Evolutionary conservation across 306 rosid species (phyloP).

Genomic region (Elaeagnus macrophylla): DNA sequence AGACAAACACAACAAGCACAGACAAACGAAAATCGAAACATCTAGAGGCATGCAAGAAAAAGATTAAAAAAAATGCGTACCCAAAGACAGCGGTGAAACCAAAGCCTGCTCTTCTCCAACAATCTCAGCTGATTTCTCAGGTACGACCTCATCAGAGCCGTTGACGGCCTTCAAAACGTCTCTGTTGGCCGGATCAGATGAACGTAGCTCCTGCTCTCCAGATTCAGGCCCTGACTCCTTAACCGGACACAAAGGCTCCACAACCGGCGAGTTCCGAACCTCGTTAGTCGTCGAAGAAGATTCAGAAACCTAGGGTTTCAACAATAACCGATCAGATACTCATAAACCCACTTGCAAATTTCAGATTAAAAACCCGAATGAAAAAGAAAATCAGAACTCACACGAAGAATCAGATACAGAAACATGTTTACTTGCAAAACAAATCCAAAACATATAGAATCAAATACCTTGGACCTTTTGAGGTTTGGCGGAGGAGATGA

Average conservation of each 20-base stretch:
- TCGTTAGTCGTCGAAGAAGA: conserved; percentile 54
- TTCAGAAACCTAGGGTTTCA: conserved; percentile 52
- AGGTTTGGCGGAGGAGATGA: conserved; percentile 56
- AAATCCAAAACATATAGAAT: background rate
- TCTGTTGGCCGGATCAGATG: conserved; percentile 64
- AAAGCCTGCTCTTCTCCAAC: conserved; percentile 40
- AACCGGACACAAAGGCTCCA: conserved; percentile 40
- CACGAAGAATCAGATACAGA: conserved; percentile 3
- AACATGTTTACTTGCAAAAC: background rate
- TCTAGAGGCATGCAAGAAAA: background rate
- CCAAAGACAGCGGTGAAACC: conserved; percentile 48
- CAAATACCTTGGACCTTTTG: conserved; percentile 74
- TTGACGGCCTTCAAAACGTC: conserved; percentile 43
- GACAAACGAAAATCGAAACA: background rate
- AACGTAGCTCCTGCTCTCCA: conserved; percentile 39
- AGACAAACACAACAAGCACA: conserved; percentile 4
- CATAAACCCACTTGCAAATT: conserved; percentile 17
- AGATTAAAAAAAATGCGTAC: conserved; percentile 24
- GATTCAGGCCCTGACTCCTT: conserved; percentile 57
- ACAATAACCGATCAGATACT: conserved; percentile 16
- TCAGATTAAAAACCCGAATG: background rate
- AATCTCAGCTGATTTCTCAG: conserved; percentile 38
- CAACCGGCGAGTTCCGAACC: conserved; percentile 31
- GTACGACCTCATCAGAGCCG: conserved; percentile 35
- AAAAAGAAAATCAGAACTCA: conserved; percentile 11